phyloP scores from a whole-genome alignment of 768 basidiomycete species.

The Tylopilus balloui region DNA sequence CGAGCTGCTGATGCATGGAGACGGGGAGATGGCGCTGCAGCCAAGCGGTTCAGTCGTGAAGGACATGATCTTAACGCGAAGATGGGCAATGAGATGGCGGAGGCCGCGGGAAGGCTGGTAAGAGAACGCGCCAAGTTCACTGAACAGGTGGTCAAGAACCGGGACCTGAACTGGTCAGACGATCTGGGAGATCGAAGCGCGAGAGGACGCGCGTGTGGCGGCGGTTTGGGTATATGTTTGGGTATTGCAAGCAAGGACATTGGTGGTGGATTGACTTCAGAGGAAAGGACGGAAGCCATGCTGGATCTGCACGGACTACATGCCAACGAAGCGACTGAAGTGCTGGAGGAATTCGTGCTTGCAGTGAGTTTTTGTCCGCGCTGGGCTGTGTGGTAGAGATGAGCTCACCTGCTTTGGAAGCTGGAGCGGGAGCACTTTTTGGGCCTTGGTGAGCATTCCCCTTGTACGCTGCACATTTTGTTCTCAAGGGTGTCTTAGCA shows the following conservation, averaged over 20 bases:
- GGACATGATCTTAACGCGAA: conserved; percentile 91
- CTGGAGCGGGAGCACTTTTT: conserved; percentile 85
- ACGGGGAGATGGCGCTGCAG: conserved; percentile 91
- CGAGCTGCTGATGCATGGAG: conserved; percentile 96
- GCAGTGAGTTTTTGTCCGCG: conserved; percentile 52
- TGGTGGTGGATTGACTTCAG: conserved; percentile 60
- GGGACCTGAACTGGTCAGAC: conserved; percentile 76
- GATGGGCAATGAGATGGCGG: conserved; percentile 82
- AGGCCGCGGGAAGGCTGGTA: conserved; percentile 82
- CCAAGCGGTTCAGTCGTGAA: conserved; percentile 90
- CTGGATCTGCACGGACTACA: conserved; percentile 93
- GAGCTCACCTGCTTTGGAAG: conserved; percentile 36
- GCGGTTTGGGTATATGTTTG: conserved; percentile 78
- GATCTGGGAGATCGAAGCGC: conserved; percentile 74
- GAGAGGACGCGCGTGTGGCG: conserved; percentile 73
- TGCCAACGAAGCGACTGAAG: conserved; percentile 87
- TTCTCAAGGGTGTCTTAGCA: conserved; percentile 40
- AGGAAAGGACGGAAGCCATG: conserved; percentile 85
- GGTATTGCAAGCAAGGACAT: conserved; percentile 68
- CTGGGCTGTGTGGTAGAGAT: not conserved
- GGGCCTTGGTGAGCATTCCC: conserved; percentile 62
- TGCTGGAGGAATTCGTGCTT: conserved; percentile 83
- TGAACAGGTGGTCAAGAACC: conserved; percentile 66
- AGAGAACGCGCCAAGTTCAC: conserved; percentile 72
- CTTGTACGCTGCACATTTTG: not conserved